Percentiles rank a stretch among this genome's conserved stretches.
Conservation (phyloP, 305 asterid species). For the Lippia alba region DNA sequence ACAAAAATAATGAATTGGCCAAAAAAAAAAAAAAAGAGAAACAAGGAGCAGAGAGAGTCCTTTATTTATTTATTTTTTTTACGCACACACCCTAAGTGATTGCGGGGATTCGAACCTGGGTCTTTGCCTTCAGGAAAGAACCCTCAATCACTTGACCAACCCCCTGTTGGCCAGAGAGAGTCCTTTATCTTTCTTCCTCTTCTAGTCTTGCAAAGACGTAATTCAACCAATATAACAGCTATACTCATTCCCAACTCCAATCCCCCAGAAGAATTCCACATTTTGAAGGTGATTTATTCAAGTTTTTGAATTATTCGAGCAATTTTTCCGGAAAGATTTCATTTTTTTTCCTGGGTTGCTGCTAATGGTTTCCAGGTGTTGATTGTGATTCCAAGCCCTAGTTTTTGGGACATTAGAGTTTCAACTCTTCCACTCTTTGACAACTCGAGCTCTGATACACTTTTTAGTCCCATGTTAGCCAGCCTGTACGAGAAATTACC, state of each 20-base stretch:
- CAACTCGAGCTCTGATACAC: too few relatives aligned
- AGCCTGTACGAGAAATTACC: too few relatives aligned
- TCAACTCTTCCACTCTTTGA: constrained; percentile 32
- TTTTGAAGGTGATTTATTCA: constrained; percentile 8
- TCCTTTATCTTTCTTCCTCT: constrained; percentile 27
- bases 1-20: neutral
- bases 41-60: constrained; percentile 31
- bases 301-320: constrained; percentile 10
- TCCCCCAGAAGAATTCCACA: neutral
- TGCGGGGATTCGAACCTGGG: too few relatives aligned
- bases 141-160: too few relatives aligned
- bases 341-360: neutral
- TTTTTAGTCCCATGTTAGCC: too few relatives aligned
- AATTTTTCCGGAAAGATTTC: neutral
- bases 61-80: too few relatives aligned
- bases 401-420: constrained; percentile 23
- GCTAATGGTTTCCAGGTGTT: constrained; percentile 24
- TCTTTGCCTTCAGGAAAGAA: too few relatives aligned
- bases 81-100: too few relatives aligned
- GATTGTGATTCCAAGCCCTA: constrained; percentile 24
- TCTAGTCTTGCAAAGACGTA: constrained; percentile 34
- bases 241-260: constrained; percentile 31
- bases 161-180: too few relatives aligned
- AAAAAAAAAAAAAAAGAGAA: constrained; percentile 35
- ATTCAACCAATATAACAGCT: constrained; percentile 27